These are phyloP conservation scores for Delphinella strobiligena DNA, from an alignment of 2,329 filamentous ascomycete genomes.

Conservation along the genomic window DNA sequence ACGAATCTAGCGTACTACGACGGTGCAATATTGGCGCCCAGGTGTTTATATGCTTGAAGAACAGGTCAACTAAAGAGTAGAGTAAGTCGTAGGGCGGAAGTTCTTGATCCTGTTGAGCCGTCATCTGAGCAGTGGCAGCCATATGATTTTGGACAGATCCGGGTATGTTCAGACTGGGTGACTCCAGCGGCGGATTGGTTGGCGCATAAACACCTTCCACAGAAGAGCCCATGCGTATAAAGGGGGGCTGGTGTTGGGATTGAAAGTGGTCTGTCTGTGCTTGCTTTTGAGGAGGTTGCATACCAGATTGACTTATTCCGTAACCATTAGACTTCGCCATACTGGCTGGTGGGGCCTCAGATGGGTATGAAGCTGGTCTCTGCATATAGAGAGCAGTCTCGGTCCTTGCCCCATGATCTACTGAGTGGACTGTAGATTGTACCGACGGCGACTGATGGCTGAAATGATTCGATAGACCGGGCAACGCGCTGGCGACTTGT, in stretches of 20 bases:
- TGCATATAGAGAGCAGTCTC: slow-evolving; percentile 36
- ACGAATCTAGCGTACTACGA: slow-evolving; percentile 64
- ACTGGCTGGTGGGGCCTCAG: slow-evolving; percentile 4
- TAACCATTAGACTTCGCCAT: slow-evolving; percentile 1
- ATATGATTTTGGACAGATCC: slow-evolving; percentile 22
- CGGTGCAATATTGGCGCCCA: slow-evolving; percentile 84
- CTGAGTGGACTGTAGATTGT: slow-evolving; percentile 2
- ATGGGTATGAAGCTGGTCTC: slow-evolving; percentile 27
- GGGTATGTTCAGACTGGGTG: slow-evolving; percentile 45
- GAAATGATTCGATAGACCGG: slow-evolving; percentile 5
- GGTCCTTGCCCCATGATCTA: slow-evolving; percentile 29
- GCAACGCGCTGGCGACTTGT: slow-evolving; percentile 24
- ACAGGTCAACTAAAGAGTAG: slow-evolving; percentile 48
- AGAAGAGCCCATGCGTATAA: slow-evolving; percentile 7
- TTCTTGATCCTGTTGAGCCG: slow-evolving; percentile 29
- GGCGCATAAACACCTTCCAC: slow-evolving; percentile 18
- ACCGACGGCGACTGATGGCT: slow-evolving; percentile 7
- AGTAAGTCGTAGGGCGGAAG: slow-evolving; percentile 49
- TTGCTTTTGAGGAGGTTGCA: slow-evolving; percentile 13
- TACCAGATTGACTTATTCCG: background rate
- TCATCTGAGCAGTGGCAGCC: slow-evolving; percentile 13
- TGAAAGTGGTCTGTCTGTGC: slow-evolving; percentile 6
- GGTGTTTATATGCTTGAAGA: slow-evolving; percentile 53
- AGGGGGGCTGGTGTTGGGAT: slow-evolving; percentile 13
- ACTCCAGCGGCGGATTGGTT: slow-evolving; percentile 37